Conservation (phyloP, 495 filamentous ascomycete species). For the Penicillium crystallinum region DNA sequence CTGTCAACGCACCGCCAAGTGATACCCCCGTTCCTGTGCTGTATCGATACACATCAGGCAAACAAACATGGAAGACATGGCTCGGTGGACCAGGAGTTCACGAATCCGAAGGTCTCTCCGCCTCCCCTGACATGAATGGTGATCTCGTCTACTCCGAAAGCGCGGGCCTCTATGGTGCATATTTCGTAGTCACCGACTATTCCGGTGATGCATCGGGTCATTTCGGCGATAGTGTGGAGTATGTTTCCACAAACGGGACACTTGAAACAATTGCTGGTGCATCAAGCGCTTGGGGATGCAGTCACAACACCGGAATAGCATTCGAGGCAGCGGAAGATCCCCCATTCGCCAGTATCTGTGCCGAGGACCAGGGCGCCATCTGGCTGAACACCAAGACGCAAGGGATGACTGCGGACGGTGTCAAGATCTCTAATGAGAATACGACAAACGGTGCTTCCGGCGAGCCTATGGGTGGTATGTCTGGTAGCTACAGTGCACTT, state of each 20-base stretch:
- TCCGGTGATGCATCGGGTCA: conserved; percentile 45
- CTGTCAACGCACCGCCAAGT: conserved; percentile 36
- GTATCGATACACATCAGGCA: conserved; percentile 43
- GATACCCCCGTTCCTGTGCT: conserved; percentile 43
- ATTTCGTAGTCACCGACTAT: conserved; percentile 53
- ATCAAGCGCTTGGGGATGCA: conserved; percentile 50
- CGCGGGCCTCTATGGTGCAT: conserved; percentile 48
- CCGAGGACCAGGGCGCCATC: conserved; percentile 52
- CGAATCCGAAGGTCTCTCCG: conserved; percentile 33
- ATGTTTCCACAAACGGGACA: conserved; percentile 40
- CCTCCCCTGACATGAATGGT: conserved; percentile 49
- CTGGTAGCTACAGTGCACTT: conserved; percentile 47
- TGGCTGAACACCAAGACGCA: conserved; percentile 53
- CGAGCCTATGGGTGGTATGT: conserved; percentile 56
- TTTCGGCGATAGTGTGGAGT: conserved; percentile 51
- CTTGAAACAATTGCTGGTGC: conserved; percentile 41
- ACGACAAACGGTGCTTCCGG: conserved; percentile 48
- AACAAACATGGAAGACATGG: conserved; percentile 46
- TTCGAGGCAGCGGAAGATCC: conserved; percentile 47
- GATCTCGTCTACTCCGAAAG: conserved; percentile 49
- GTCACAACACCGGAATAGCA: conserved; percentile 55
- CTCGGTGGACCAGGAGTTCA: conserved; percentile 48
- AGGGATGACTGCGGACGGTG: conserved; percentile 42
- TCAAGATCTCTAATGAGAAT: conserved; percentile 54
- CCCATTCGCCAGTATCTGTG: conserved; percentile 49